phyloP scores from a whole-genome alignment of 768 basidiomycete genomes.

The Hemileccinum impolitum region DNA sequence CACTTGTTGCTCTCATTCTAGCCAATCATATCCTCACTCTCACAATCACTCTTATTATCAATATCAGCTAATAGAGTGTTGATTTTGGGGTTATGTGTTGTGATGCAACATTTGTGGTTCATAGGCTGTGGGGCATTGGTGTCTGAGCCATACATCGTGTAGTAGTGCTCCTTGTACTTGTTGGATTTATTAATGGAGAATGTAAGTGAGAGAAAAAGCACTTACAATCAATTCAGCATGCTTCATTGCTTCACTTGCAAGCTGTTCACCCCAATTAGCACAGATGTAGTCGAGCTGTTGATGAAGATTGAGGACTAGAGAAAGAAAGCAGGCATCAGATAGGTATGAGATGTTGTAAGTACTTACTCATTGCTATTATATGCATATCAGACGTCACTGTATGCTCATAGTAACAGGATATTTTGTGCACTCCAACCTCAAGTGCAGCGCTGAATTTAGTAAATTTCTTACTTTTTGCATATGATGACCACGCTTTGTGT shows the following conservation, averaged over 20 bases:
- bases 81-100: conserved; percentile 4
- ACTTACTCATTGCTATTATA: conserved; percentile 12
- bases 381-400: background rate
- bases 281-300: conserved; percentile 5
- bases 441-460: background rate
- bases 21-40: background rate
- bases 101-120: background rate
- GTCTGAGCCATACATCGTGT: background rate
- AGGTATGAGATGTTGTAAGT: background rate
- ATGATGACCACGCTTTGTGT: conserved; percentile 5
- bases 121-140: background rate
- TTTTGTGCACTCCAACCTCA: conserved; percentile 1
- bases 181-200: background rate
- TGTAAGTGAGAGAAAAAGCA: too few relatives aligned
- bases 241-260: background rate
- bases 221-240: background rate
- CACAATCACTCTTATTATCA: background rate
- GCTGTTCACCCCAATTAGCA: conserved; percentile 2
- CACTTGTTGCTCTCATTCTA: background rate
- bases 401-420: conserved; percentile 1
- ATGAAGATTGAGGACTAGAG: conserved; percentile 2
- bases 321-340: background rate
- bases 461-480: background rate
- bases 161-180: conserved; percentile 6
- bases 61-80: background rate